Percentiles rank a stretch among this genome's conserved stretches.
Evolutionary conservation across 345 rosid genomes (phyloP).

Genomic region (Syzygium oleosum): DNA sequence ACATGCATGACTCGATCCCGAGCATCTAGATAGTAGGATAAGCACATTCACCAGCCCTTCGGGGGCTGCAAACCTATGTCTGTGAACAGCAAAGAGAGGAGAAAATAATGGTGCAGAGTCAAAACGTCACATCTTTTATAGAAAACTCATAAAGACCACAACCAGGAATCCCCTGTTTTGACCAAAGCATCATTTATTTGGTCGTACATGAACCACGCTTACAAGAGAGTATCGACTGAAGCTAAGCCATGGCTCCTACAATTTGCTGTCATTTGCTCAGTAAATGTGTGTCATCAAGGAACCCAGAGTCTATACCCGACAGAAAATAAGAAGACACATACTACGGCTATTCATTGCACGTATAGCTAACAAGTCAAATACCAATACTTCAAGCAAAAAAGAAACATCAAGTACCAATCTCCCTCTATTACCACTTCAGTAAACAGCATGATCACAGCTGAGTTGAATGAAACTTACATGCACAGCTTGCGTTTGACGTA

Average conservation of each 20-base stretch:
- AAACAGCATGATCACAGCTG: neutral
- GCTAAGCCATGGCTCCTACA: neutral
- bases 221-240: neutral
- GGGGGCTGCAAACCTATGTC: neutral
- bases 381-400: neutral
- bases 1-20: neutral
- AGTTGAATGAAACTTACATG: slow-evolving; percentile 39
- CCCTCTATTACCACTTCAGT: neutral
- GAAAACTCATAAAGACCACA: neutral
- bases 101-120: neutral
- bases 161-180: neutral
- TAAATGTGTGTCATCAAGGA: neutral
- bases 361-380: neutral
- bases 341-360: neutral
- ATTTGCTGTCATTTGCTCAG: neutral
- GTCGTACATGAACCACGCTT: neutral
- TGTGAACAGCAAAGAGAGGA: neutral
- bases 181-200: neutral
- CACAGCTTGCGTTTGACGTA: slow-evolving; percentile 68
- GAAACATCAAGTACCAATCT: neutral
- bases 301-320: neutral
- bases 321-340: neutral
- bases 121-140: neutral
- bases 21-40: neutral
- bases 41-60: neutral